These are phyloP conservation scores for Pichia sp. DNA, from an alignment of 1,139 yeast species.

Conservation along the genomic window DNA sequence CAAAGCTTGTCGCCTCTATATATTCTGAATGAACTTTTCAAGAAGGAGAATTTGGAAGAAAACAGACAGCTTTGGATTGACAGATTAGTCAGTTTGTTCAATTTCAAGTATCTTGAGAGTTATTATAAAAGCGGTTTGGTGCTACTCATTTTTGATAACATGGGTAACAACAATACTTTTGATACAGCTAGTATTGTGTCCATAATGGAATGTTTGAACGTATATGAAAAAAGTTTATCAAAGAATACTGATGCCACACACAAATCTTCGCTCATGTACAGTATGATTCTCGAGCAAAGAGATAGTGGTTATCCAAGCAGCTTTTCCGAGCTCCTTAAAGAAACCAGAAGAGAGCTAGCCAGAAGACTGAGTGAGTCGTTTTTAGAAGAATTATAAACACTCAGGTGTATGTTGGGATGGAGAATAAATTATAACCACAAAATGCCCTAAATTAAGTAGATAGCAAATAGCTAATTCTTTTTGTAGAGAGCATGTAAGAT, in stretches of 20 bases:
- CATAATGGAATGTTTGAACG: slow-evolving; percentile 20
- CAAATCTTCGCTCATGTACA: slow-evolving; percentile 14
- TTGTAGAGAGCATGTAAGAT: too few species aligned
- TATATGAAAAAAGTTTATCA: slow-evolving; percentile 13
- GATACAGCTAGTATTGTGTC: slow-evolving; percentile 15
- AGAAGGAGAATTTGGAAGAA: neutral
- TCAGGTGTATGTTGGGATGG: too few species aligned
- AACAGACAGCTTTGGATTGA: slow-evolving; percentile 19
- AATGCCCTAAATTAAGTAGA: too few species aligned
- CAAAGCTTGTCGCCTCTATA: slow-evolving; percentile 24
- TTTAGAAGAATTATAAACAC: too few species aligned
- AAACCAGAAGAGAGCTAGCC: slow-evolving; percentile 5
- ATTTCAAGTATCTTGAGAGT: slow-evolving; percentile 58
- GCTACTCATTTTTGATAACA: slow-evolving; percentile 20
- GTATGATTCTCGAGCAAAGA: neutral
- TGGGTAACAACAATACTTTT: slow-evolving; percentile 14
- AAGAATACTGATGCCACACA: slow-evolving; percentile 6
- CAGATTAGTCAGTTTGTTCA: slow-evolving; percentile 44
- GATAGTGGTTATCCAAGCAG: neutral
- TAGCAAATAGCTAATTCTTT: too few species aligned
- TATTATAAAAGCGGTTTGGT: slow-evolving; percentile 45
- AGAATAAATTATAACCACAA: too few species aligned
- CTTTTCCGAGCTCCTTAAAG: neutral
- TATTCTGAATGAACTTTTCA: slow-evolving; percentile 15
- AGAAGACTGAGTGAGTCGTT: too few species aligned